These are phyloP conservation scores for Aspergillus sclerotialis DNA, from an alignment of 2,329 filamentous ascomycete species.

Conservation along the genomic window DNA sequence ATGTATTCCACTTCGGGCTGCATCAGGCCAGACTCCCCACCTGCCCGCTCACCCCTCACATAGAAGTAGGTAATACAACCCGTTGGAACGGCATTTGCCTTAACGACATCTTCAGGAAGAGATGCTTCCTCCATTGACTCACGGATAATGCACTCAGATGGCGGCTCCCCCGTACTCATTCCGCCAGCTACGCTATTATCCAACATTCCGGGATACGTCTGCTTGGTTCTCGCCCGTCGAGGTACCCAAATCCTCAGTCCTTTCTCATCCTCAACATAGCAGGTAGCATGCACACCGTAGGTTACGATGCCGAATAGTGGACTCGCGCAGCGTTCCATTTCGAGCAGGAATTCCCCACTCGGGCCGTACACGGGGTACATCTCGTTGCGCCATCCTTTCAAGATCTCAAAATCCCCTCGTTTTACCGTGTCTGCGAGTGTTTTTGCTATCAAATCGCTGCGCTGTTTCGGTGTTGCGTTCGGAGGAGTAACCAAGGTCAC, in stretches of 20 bases:
- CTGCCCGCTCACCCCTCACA: slow-evolving; percentile 65
- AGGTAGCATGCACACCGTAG: slow-evolving; percentile 77
- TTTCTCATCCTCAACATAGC: slow-evolving; percentile 52
- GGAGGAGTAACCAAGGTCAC: slow-evolving; percentile 54
- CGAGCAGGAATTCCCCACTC: slow-evolving; percentile 55
- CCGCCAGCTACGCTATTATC: slow-evolving; percentile 92
- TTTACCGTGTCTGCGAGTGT: slow-evolving; percentile 63
- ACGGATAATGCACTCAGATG: slow-evolving; percentile 73
- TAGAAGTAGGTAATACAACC: slow-evolving; percentile 82
- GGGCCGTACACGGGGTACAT: slow-evolving; percentile 68
- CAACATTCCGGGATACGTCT: slow-evolving; percentile 83
- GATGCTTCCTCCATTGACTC: slow-evolving; percentile 88
- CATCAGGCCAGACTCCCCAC: slow-evolving; percentile 72
- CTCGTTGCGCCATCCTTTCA: slow-evolving; percentile 75
- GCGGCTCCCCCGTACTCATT: slow-evolving; percentile 70
- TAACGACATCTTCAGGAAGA: slow-evolving; percentile 63
- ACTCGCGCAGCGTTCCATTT: slow-evolving; percentile 68
- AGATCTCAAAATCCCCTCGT: slow-evolving; percentile 64
- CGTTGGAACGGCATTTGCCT: slow-evolving; percentile 49
- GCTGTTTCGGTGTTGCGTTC: slow-evolving; percentile 53
- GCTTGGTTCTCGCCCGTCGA: slow-evolving; percentile 65
- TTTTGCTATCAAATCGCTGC: slow-evolving; percentile 51
- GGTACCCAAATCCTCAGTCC: slow-evolving; percentile 81
- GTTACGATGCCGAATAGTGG: slow-evolving; percentile 68
- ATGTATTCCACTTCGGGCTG: slow-evolving; percentile 90